Evolutionary conservation across 2,329 filamentous ascomycete species (phyloP), one percentile per base, ranked within the genome.

Genomic region (Phialocephala subalpina): DNA sequence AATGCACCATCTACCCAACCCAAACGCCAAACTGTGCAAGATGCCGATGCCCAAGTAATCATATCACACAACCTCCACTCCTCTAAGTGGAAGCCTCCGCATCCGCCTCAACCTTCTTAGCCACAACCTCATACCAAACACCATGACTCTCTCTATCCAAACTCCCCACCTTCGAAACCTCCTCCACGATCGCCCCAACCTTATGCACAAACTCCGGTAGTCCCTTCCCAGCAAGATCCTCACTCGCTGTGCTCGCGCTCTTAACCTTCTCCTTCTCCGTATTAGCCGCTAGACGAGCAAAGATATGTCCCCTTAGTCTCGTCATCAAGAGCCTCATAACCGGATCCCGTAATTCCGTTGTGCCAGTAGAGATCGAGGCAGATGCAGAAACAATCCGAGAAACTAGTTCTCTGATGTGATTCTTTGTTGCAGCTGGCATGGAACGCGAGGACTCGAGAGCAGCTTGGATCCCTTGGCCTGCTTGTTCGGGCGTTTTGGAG

Each of bases 161-260:
- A 4, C 80, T 80, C 16, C 89, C 88, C 3, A 93, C 84, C 74
- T 85, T 85, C 49, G 86, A 84, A 66, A 94, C 79, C 73, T 90
- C 83, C 38, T 92, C 90, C 8, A 92, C 88, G 71, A 94, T 89
- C 58, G 87, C 87, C 36, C 89, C 83, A 16, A 94, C 87, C 67
- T 85, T 86, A 33, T 87, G 85, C 18, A 91, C 88, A 75, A 94
- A 94, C 77, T 94, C 92, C 0, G 89, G 89, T 64, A 94, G 79
- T 0, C 92, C 92, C 20, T 91, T 83, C 2, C 85, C 84, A 0
- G 90, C 90, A 8, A 94, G 82, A 65, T 86, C 89, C 77, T 94
- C 91, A 12, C 86, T 87, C 0, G 90, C 90, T 0, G 84, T 88
- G 71, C 86, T 91, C 0, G 90, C 88, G 14, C 87, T 89, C 72